Evolutionary conservation across 83 land plant species (phyloP), one percentile per base, ranked within the genome.

Genomic region (Picea abies): DNA sequence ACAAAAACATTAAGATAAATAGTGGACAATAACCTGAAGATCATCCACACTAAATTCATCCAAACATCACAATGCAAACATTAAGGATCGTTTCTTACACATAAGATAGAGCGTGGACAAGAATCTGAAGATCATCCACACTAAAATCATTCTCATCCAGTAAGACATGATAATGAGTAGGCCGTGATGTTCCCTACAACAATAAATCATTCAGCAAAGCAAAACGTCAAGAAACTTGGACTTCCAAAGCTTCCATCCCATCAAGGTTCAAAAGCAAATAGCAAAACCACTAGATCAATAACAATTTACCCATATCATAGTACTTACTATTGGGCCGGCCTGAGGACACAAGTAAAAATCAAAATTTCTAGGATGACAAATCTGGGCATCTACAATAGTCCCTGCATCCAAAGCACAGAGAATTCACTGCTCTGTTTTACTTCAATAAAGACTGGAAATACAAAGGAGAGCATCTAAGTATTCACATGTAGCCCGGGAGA

Each of bases 101-200:
- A 80, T 93, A 90, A 2, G 95, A 93, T 1, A 90, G 83, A 6
- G 91, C 86, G 60, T 93, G 93, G 12, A 93, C 90, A 20, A 93
- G 91, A 56, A 83, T 88, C 71, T 93, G 95, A 10, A 93, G 62
- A 4, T 87, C 91, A 86, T 93, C 95, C 4, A 90, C 78, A 14
- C 84, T 63, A 81, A 93, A 87, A 0, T 91, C 90, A 39, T 89
- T 78, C 82, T 93, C 90, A 77, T 93, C 93, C 11, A 73, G 64
- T 29, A 93, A 82, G 14, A 93, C 95, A 82, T 93, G 95, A 37
- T 93, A 93, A 82, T 93, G 95, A 0, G 95, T 93, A 2, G 95
- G 95, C 85, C 95, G 87, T 4, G 93, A 83, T 14, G 95, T 93
- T 15, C 94, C 92, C 94, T 89, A 11, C n/a, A 80, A 3, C 4